These are phyloP conservation scores for Tetracladium setigerum DNA, from an alignment of 495 filamentous ascomycete species.

Conservation along the genomic window DNA sequence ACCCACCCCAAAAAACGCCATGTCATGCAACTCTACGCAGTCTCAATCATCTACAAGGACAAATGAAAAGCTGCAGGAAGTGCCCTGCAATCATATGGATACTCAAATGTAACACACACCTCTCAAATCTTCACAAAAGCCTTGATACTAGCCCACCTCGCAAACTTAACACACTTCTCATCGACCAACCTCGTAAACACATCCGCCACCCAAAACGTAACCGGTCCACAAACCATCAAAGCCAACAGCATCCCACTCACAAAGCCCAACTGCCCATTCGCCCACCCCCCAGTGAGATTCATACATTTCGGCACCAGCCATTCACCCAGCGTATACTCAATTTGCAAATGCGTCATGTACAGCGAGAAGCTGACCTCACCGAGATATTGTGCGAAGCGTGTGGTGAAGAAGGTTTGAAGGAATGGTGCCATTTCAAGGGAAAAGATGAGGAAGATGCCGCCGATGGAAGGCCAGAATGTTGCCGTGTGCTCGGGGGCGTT, in stretches of 20 bases:
- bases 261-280: not conserved
- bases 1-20: too few species aligned
- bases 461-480: conserved; percentile 46
- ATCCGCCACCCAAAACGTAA: conserved; percentile 43
- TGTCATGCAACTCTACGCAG: too few species aligned
- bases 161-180: conserved; percentile 41
- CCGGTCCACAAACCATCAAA: conserved; percentile 32
- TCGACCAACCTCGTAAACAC: conserved; percentile 49
- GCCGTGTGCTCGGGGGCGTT: conserved; percentile 33
- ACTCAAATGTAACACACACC: too few species aligned
- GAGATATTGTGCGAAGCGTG: conserved; percentile 49
- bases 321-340: conserved; percentile 44
- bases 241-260: conserved; percentile 25
- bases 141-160: too few species aligned
- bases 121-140: too few species aligned
- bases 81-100: too few species aligned
- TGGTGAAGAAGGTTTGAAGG: conserved; percentile 44
- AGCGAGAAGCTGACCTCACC: conserved; percentile 49
- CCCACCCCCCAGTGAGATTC: conserved; percentile 3
- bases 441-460: conserved; percentile 45
- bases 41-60: too few species aligned
- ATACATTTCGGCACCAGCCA: too few species aligned
- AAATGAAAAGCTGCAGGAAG: too few species aligned
- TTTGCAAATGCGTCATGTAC: conserved; percentile 48
- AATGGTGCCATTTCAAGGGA: conserved; percentile 40